Base-by-base conservation (phyloP, 805 yeast species). In the Yarrowia sp. region DNA sequence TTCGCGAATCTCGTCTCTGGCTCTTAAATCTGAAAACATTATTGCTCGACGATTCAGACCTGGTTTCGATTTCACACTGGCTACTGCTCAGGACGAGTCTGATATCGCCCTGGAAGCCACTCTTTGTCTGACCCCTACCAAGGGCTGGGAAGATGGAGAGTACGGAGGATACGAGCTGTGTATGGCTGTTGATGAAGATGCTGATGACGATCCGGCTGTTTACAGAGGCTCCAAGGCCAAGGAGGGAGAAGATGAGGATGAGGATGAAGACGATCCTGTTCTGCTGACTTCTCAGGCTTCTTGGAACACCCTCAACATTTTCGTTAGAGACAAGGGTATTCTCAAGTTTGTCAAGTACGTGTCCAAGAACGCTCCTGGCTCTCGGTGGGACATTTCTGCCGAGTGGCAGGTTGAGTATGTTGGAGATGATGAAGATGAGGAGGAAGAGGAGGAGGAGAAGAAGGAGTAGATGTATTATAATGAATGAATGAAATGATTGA, bases 111-210 rank as follows among this genome's bases (percentile, higher is more conserved):
- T 93, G 17, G 98, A 93, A 71, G 95, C 92, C 2, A 89, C 96
- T 0, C 75, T 93, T 65, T 84, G 86, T 65, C 74, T 95, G 50
- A 93, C 98, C 0, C 97, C 97, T 0, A 82, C 88, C 1, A 77
- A 78, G 66, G 90, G 90, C 43, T 93, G 98, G 97, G 90, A 85
- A 57, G 75, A 72, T 18, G 96, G 96, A n/a, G 96, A 90, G 71
- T 77, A 81, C 57, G 99, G 99, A 41, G 99, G 98, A 1, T 95
- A 96, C 76, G 98, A 95, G 72, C 78, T 96, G 63, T 87, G 93
- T 72, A 90, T 95, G 96, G 79, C 73, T 18, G 74, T 70, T 5
- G 76, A 79, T 33, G 83, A 78, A 11, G 82, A 78, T 28, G 84
- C 78, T n/a, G 77, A 75, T 32, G 76, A 74, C 36, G 97, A 92